Percentiles rank a stretch among this genome's conserved stretches.
Conservation (phyloP, 73 alveolate species). For the Paramecium octaurelia region DNA sequence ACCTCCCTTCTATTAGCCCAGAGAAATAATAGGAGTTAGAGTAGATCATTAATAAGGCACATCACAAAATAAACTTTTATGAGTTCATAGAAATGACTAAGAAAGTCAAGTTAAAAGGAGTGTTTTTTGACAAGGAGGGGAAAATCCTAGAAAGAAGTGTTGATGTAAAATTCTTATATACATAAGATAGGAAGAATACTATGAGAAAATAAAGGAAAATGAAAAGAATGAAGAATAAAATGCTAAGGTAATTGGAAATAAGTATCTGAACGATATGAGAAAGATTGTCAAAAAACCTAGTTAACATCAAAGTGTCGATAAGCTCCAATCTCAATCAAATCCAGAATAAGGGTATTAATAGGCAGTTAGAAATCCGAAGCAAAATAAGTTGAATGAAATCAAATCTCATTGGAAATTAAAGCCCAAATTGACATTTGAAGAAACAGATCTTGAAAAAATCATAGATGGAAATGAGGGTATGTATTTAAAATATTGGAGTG, state of each 20-base stretch:
- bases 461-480: not conserved
- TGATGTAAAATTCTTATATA: not conserved
- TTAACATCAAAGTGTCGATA: not conserved
- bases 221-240: not conserved
- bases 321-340: not conserved
- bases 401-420: conserved; percentile 18
- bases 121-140: conserved; percentile 11
- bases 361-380: not conserved
- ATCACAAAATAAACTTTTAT: not conserved
- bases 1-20: not conserved
- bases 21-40: conserved; percentile 31
- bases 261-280: not conserved
- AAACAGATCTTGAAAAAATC: not conserved
- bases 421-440: not conserved
- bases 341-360: not conserved
- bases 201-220: not conserved
- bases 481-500: not conserved
- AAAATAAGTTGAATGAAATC: not conserved
- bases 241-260: not conserved
- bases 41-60: not conserved
- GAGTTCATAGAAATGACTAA: conserved; percentile 21
- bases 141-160: not conserved
- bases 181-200: conserved; percentile 6
- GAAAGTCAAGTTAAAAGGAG: conserved; percentile 24
- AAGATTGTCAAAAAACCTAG: not conserved